Evolutionary conservation across 2,329 filamentous ascomycete species (phyloP), one percentile per base, ranked within the genome.

Genomic region (Penicillium sp.): DNA sequence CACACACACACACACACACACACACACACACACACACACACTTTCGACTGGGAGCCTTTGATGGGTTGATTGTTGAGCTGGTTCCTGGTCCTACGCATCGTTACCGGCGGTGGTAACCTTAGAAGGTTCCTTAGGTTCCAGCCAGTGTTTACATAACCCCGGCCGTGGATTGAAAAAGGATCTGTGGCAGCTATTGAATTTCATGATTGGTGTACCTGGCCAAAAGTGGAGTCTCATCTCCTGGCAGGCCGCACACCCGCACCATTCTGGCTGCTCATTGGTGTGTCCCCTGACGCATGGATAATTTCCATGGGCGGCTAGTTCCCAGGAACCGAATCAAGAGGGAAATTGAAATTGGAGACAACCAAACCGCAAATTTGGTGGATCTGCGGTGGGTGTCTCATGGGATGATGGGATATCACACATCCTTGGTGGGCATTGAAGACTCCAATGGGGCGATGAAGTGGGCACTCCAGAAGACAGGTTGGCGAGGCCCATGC

Each of bases 141-240:
- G 29, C 29, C 29, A 32, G 3, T 32, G 29, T 32, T 32, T 7
- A 32, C 29, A 7, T 32, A 4, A 32, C 29, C 29, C 7, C 29
- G 53, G 50, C 49, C 57, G 51, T 54, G 57, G 56, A 52, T 57
- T 53, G 56, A 51, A 46, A 38, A 27, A 49, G 47, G 51, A 44
- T 55, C 56, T 55, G 57, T 37, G 55, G 51, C 44, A 52, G 42
- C 9, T 18, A n/a, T 32, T 4, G 38, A 18, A 5, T 5, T 18
- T 24, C 5, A 2, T 66, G 59, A 65, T 65, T 66, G 62, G 63
- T 59, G 64, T 66, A 37, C 63, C 62, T 65, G 63, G 49, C 51
- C 54, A 39, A 45, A 25, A 46, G 8, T 37, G 38, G 45, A 32
- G 36, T 24, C 25, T 26, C 3, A 24, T 48, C 41, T 24, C 46